Percentiles rank a stretch among this genome's conserved stretches.
Conservation (phyloP, 2,329 filamentous ascomycete species). For the Beauveria medogensis region DNA sequence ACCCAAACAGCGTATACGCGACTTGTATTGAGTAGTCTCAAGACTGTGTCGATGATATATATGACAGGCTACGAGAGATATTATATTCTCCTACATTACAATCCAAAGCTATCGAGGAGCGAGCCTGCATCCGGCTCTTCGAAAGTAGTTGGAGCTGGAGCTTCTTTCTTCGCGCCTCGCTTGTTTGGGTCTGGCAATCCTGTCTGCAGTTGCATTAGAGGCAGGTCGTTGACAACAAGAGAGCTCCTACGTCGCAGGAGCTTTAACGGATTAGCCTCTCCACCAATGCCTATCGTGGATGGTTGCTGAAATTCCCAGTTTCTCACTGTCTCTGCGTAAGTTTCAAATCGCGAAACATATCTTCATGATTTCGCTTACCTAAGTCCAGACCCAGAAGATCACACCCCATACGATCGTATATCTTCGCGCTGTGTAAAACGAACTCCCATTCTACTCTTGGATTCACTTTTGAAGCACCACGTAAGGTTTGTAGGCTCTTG, state of each 20-base stretch:
- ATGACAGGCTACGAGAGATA: background rate
- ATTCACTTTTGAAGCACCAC: conserved; percentile 74
- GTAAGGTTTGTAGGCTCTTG: conserved; percentile 72
- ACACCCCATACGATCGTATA: conserved; percentile 89
- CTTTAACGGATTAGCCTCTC: conserved; percentile 55
- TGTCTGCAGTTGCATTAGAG: conserved; percentile 33
- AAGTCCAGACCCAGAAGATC: conserved; percentile 82
- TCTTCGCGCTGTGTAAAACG: conserved; percentile 72
- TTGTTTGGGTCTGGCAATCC: conserved; percentile 29
- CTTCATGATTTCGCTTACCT: conserved; percentile 38
- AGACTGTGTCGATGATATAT: background rate
- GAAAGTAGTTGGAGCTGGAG: conserved; percentile 68
- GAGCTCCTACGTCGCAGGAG: conserved; percentile 65
- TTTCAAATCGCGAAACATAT: background rate
- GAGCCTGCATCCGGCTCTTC: conserved; percentile 88
- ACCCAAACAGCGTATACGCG: too few relatives aligned
- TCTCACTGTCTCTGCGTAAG: conserved; percentile 42
- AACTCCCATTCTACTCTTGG: conserved; percentile 81
- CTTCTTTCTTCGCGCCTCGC: conserved; percentile 29
- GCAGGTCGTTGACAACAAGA: conserved; percentile 70
- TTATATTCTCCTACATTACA: conserved; percentile 39
- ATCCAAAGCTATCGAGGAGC: conserved; percentile 86
- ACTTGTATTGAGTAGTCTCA: background rate
- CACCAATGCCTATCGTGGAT: conserved; percentile 28
- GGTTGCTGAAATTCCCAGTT: conserved; percentile 74